Conservation (phyloP, 257 asterid genomes). For the Plantago elongata region DNA sequence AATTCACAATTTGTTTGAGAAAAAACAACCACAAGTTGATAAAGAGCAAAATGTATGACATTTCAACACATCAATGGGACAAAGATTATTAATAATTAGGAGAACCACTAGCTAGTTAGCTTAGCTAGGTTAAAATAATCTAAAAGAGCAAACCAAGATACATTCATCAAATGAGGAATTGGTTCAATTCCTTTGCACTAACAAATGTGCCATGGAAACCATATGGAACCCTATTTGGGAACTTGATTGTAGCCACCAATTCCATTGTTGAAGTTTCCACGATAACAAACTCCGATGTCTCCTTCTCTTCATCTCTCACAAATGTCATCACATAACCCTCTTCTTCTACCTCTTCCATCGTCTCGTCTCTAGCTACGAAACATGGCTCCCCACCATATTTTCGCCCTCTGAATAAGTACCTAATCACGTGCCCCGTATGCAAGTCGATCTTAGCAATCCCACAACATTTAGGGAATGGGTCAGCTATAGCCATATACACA, state of each 20-base stretch:
- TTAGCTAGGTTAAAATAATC: too few relatives aligned
- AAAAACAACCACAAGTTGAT: too few relatives aligned
- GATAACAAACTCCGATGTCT: slow-evolving; percentile 18
- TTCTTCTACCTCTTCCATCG: not conserved
- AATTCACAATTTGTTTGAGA: too few relatives aligned
- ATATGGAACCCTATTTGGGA: slow-evolving; percentile 23
- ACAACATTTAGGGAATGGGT: slow-evolving; percentile 22
- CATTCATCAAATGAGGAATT: not conserved
- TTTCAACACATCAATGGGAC: too few relatives aligned
- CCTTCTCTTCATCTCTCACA: slow-evolving; percentile 19
- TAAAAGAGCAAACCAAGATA: too few relatives aligned
- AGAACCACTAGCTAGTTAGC: too few relatives aligned
- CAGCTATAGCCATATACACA: slow-evolving; percentile 18
- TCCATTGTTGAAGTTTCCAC: slow-evolving; percentile 13
- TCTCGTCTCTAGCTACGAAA: not conserved
- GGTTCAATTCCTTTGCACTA: slow-evolving; percentile 7
- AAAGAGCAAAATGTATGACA: too few relatives aligned
- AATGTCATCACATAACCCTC: slow-evolving; percentile 13
- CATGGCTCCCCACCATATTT: slow-evolving; percentile 22
- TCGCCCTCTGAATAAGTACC: slow-evolving; percentile 6
- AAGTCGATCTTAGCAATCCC: slow-evolving; percentile 17
- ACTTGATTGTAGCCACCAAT: slow-evolving; percentile 13
- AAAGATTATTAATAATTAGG: too few relatives aligned
- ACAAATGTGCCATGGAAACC: slow-evolving; percentile 27
- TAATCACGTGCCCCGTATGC: slow-evolving; percentile 7